Evolutionary conservation across 2,329 filamentous ascomycete species (phyloP).

Genomic region (Beauveria rudraprayagi): DNA sequence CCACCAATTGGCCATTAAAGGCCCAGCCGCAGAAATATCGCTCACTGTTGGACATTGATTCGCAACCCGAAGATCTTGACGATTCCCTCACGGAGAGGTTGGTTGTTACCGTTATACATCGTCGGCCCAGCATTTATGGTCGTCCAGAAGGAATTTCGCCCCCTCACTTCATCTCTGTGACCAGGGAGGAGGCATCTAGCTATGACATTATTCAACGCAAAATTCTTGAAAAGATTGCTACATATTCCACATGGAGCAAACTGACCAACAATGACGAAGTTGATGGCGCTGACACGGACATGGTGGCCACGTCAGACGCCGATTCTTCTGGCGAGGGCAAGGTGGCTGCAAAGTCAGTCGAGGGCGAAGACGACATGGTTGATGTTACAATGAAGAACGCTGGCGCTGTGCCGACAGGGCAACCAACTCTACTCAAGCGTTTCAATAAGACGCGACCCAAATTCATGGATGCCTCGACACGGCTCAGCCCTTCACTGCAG

Average conservation of each 20-base stretch:
- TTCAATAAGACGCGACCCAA: slow-evolving; percentile 44
- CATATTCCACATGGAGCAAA: slow-evolving; percentile 63
- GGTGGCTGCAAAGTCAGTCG: slow-evolving; percentile 69
- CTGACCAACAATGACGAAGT: slow-evolving; percentile 43
- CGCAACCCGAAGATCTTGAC: slow-evolving; percentile 45
- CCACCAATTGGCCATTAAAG: slow-evolving; percentile 67
- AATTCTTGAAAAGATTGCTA: slow-evolving; percentile 65
- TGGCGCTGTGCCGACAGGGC: slow-evolving; percentile 12
- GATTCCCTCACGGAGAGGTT: slow-evolving; percentile 57
- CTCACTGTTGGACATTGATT: slow-evolving; percentile 42
- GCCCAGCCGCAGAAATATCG: slow-evolving; percentile 35
- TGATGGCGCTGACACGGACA: slow-evolving; percentile 57
- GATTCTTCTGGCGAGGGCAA: slow-evolving; percentile 62
- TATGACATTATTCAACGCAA: slow-evolving; percentile 73
- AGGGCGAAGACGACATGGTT: slow-evolving; percentile 84
- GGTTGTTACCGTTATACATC: slow-evolving; percentile 64
- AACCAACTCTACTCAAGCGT: slow-evolving; percentile 29
- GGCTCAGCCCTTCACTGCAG: slow-evolving; percentile 56
- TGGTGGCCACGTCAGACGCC: slow-evolving; percentile 54
- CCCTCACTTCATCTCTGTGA: slow-evolving; percentile 68
- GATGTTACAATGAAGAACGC: slow-evolving; percentile 78
- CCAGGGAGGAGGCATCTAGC: slow-evolving; percentile 57
- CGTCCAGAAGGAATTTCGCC: slow-evolving; percentile 29
- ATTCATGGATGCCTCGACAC: slow-evolving; percentile 45
- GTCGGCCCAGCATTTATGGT: slow-evolving; percentile 30